Percentiles rank a stretch among this genome's conserved stretches.
These are phyloP conservation scores for Hawksworthiomyces lignivorus DNA, from an alignment of 2,329 filamentous ascomycete species.

Conservation along the genomic window DNA sequence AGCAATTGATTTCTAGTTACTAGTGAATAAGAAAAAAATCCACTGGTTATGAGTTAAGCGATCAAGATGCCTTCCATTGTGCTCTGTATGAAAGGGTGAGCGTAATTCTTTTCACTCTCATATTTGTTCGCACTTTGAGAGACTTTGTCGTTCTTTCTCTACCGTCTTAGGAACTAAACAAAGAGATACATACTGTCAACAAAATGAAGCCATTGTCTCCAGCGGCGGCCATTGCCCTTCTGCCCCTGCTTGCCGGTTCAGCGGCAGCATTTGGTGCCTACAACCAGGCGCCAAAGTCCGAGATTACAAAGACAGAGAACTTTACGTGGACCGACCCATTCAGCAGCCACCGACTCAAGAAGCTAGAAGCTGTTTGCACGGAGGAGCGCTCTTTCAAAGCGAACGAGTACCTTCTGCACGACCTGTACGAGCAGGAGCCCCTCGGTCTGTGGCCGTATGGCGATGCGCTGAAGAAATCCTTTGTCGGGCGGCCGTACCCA, in stretches of 20 bases:
- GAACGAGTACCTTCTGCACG: constrained; percentile 35
- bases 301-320: constrained; percentile 27
- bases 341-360: constrained; percentile 18
- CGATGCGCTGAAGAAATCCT: constrained; percentile 32
- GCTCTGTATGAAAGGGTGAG: no score
- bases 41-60: no score
- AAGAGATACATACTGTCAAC: no score
- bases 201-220: no score
- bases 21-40: no score
- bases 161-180: no score
- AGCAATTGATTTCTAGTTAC: constrained; percentile 5
- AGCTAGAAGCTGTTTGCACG: constrained; percentile 29
- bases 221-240: constrained; percentile 3
- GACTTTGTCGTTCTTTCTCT: background rate
- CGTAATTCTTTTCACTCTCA: no score
- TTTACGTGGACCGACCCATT: constrained; percentile 37
- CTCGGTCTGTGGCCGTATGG: constrained; percentile 31
- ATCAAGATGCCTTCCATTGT: no score
- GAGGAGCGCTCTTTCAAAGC: constrained; percentile 28
- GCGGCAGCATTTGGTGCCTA: constrained; percentile 18
- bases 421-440: constrained; percentile 30
- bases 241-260: constrained; percentile 19
- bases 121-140: no score
- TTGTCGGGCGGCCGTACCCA: constrained; percentile 36
- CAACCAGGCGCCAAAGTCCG: constrained; percentile 19